phyloP scores from a whole-genome alignment of 352 stramenopile species.

The Phytopythium delawarense region DNA sequence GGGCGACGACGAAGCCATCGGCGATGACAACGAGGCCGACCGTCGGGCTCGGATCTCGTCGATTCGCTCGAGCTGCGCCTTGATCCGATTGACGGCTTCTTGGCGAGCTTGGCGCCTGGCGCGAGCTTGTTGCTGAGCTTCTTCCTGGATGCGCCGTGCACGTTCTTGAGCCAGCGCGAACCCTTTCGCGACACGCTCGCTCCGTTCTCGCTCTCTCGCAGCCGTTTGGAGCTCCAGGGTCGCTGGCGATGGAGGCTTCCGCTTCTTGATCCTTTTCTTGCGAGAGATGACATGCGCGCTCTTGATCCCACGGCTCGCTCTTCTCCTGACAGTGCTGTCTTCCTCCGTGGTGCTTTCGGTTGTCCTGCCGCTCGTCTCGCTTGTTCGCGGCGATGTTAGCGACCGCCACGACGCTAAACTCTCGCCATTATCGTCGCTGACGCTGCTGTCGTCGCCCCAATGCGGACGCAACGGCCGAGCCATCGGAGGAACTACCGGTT shows the following conservation, averaged over 20 bases:
- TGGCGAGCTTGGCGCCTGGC: constrained; percentile 16
- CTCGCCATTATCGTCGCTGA: constrained; percentile 3
- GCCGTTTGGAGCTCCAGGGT: constrained; percentile 10
- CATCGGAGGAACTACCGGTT: constrained; percentile 1
- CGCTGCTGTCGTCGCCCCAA: neutral
- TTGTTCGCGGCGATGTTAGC: neutral
- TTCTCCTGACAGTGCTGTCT: neutral
- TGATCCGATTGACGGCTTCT: constrained; percentile 20
- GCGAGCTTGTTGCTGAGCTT: constrained; percentile 19
- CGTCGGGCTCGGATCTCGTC: constrained; percentile 21
- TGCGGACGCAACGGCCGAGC: neutral
- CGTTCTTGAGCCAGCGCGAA: constrained; percentile 35
- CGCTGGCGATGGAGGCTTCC: constrained; percentile 3
- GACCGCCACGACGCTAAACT: constrained; percentile 12
- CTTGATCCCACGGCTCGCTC: neutral
- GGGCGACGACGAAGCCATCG: neutral
- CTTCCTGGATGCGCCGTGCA: constrained; percentile 22
- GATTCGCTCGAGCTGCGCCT: constrained; percentile 39
- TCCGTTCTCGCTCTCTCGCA: constrained; percentile 15
- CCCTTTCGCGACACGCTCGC: constrained; percentile 31
- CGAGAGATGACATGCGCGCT: neutral
- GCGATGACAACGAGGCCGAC: constrained; percentile 10
- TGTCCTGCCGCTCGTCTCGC: constrained; percentile 3
- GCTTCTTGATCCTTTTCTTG: constrained; percentile 10
- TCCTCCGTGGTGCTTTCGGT: neutral